Evolutionary conservation across 2,329 filamentous ascomycete species (phyloP).

Genomic region (Aspergillus pseudotamarii): DNA sequence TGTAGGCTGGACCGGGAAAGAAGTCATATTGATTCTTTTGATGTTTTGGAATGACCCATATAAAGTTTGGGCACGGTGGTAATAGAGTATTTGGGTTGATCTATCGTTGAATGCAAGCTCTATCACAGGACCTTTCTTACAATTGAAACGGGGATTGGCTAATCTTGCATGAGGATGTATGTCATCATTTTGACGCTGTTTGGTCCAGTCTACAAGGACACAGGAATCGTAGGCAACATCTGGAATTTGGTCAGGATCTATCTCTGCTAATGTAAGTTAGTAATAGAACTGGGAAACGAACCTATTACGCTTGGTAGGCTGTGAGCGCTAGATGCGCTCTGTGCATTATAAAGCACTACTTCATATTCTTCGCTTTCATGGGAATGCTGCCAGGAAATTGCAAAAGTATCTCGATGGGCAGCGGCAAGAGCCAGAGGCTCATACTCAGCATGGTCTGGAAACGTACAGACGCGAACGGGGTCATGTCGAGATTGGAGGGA

Average conservation of each 20-base stretch:
- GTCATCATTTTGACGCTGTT: conserved; percentile 4
- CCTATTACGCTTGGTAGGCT: conserved; percentile 18
- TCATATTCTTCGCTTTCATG: conserved; percentile 24
- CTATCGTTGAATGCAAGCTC: conserved; percentile 41
- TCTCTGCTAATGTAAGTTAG: not conserved
- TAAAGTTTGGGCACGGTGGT: conserved; percentile 34
- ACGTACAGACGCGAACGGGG: conserved; percentile 28
- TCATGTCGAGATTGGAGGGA: conserved; percentile 16
- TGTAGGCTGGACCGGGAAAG: conserved; percentile 17
- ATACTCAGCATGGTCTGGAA: conserved; percentile 32
- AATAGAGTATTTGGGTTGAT: conserved; percentile 39
- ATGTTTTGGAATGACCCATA: conserved; percentile 37
- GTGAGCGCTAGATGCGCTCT: conserved; percentile 11
- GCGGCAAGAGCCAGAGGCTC: conserved; percentile 35
- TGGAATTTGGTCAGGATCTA: conserved; percentile 16
- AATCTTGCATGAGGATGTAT: conserved; percentile 2
- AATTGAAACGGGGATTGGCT: not conserved
- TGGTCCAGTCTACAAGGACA: conserved; percentile 21
- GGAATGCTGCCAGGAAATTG: conserved; percentile 41
- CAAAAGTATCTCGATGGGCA: conserved; percentile 30
- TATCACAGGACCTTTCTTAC: conserved; percentile 29
- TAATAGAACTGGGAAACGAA: conserved; percentile 18
- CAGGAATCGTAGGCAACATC: conserved; percentile 23
- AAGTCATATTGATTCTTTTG: conserved; percentile 20
- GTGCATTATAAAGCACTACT: conserved; percentile 34